Evolutionary conservation across 2,329 filamentous ascomycete genomes (phyloP).

Genomic region (Onygenales sp.): DNA sequence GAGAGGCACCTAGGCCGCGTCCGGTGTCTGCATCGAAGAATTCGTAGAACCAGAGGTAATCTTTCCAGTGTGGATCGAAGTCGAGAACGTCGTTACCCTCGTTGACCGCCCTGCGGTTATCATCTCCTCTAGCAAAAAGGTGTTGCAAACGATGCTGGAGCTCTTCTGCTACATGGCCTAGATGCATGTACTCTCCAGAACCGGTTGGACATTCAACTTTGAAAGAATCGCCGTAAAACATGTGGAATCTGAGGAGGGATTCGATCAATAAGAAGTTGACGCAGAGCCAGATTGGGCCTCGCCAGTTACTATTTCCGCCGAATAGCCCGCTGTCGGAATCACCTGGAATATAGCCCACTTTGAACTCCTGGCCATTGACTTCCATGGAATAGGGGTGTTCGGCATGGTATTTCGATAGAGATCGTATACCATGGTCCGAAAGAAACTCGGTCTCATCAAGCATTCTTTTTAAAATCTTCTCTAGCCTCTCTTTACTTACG

Average conservation of each 20-base stretch:
- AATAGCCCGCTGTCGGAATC: slow-evolving; percentile 94
- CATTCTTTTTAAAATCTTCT: slow-evolving; percentile 84
- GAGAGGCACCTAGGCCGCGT: slow-evolving; percentile 79
- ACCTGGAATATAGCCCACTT: slow-evolving; percentile 83
- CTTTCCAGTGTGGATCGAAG: slow-evolving; percentile 87
- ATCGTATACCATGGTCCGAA: slow-evolving; percentile 80
- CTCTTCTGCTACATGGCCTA: slow-evolving; percentile 89
- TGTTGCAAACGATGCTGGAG: slow-evolving; percentile 91
- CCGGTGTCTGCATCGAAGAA: slow-evolving; percentile 93
- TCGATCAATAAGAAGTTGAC: slow-evolving; percentile 94
- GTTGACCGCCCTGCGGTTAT: slow-evolving; percentile 83
- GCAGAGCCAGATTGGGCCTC: slow-evolving; percentile 89
- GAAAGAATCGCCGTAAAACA: slow-evolving; percentile 85
- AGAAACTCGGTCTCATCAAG: slow-evolving; percentile 90
- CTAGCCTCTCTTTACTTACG: slow-evolving; percentile 84
- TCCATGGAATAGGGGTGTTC: slow-evolving; percentile 90
- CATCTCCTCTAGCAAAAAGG: slow-evolving; percentile 73
- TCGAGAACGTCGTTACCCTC: slow-evolving; percentile 75
- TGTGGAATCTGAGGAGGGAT: slow-evolving; percentile 86
- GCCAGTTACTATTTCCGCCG: slow-evolving; percentile 96
- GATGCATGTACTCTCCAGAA: slow-evolving; percentile 89
- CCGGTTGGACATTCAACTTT: slow-evolving; percentile 90
- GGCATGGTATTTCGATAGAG: slow-evolving; percentile 83
- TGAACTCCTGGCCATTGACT: slow-evolving; percentile 82
- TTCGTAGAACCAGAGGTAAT: slow-evolving; percentile 91